Base-by-base conservation (phyloP, 805 yeast genomes). In the Metschnikowia noctiluminum region DNA sequence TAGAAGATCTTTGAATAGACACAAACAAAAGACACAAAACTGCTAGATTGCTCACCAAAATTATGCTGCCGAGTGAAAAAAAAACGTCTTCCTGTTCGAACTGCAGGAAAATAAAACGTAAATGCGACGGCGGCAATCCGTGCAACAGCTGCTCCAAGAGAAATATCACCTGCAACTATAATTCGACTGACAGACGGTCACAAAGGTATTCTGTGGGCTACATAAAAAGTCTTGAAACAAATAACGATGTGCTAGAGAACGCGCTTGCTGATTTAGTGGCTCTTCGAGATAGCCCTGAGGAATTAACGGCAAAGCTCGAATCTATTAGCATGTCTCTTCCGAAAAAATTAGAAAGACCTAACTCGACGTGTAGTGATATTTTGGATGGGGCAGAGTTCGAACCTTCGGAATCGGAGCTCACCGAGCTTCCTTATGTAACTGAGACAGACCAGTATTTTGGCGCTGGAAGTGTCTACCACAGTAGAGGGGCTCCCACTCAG, bases 101-200 rank as follows among this genome's bases (percentile, higher is more conserved):
- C 49, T 56, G 60, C 46, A 46, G 60, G n/a, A 54, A 49, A 31
- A 50, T 50, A 48, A 56, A 56, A 44, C 54, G 60, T 4, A 52
- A 48, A 42, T 56, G 60, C 35, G 59, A 52, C 43, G 60, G 60
- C 34, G 51, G 46, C 13, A 36, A 46, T 34, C 60, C 60, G 3
- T 56, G 60, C 39, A 42, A 50, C 37, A 55, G 49, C 40, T 56
- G 60, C 28, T 37, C 44, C 15, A 49, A 46, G 38, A 43, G 50
- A 28, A 50, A 49, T 30, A 40, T 46, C 14, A 31, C 28, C 12
- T 56, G 60, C 36, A 57, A 54, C 35, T 56, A 52, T 27, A 53
- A 46, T 35, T 53, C 52, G 36, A 46, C 48, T 31, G 60, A 56
- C 38, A 40, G 51, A 12, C 53, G 60, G 26, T 48, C 53, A 6